Base-by-base conservation (phyloP, 768 basidiomycete genomes). In the Antrodiella citrinella region DNA sequence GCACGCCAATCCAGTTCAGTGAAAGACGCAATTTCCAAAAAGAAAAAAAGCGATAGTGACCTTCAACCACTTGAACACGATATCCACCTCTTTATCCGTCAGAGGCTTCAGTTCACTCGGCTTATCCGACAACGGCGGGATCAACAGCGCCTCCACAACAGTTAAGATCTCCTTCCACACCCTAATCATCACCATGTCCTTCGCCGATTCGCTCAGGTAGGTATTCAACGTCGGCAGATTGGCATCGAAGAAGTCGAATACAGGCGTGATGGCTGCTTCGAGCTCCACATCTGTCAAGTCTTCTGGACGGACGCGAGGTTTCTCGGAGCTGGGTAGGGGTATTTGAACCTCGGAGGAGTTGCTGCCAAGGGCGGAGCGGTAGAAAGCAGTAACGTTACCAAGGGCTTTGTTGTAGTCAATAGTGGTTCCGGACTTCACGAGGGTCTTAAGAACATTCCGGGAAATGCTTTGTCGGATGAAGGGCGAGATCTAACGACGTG, bases 51-150 rank as follows among this genome's bases (percentile, higher is more conserved):
- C 15, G 50, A 89, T 92, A 12, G n/a, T 15, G 50, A 89, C 93
- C 82, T 93, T 94, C 48, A 98, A 65, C 91, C 96, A 97, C 65
- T 93, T 95, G 72, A 97, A 91, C n/a, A 94, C 95, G 52, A 97
- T 86, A 63, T 98, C 96, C 30, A 98, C 88, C 69, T 97, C 96
- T 68, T 95, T 94, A 60, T 98, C 96, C 22, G 77, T 84, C 62
- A 99, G 65, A 1, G 93, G 86, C 57, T 89, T 86, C 91, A 98
- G 86, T 48, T 92, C 88, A 41, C 91, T 91, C 9, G 84, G 73
- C 15, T 78, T 69, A 53, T 95, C 91, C 4, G 86, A 89, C 50
- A 99, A 67, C 2, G 94, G 89, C 3, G 96, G 96, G 13, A 98
- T 84, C 53, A 98, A 77, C 57, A 98, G 68, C 9, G 81, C 84